A percentile compares a stretch with the other conserved stretches of the same genome.
Evolutionary conservation across 2,329 filamentous ascomycete genomes (phyloP).

Genomic region (Pezicula radicicola): DNA sequence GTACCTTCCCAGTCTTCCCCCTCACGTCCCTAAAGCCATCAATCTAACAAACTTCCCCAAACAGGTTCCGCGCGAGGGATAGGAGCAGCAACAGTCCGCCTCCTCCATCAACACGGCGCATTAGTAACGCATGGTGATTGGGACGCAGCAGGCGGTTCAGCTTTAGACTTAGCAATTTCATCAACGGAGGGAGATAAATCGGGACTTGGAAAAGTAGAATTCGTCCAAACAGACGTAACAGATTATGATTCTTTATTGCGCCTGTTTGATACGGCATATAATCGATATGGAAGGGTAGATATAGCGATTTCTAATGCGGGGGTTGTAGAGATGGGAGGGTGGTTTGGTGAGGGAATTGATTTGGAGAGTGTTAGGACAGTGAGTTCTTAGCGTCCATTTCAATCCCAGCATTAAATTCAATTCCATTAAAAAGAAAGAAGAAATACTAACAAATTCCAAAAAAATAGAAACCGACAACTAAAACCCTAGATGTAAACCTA

Average conservation of each 20-base stretch:
- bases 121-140: slow-evolving; percentile 51
- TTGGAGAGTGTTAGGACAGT: slow-evolving; percentile 3
- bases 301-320: slow-evolving; percentile 45
- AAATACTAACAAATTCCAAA: neutral
- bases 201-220: slow-evolving; percentile 28
- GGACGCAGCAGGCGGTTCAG: slow-evolving; percentile 4
- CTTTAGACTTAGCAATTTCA: slow-evolving; percentile 34
- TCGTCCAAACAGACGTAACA: slow-evolving; percentile 32
- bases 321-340: slow-evolving; percentile 40
- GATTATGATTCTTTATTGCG: slow-evolving; percentile 43
- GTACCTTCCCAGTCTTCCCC: slow-evolving; percentile 20
- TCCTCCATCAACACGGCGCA: slow-evolving; percentile 51
- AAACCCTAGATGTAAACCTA: slow-evolving; percentile 13
- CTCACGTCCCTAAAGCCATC: neutral
- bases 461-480: slow-evolving; percentile 46
- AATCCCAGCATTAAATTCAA: too few species aligned
- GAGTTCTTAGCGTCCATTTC: neutral
- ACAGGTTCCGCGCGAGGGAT: slow-evolving; percentile 56
- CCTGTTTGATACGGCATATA: slow-evolving; percentile 47
- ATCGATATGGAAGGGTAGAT: slow-evolving; percentile 18
- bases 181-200: slow-evolving; percentile 28
- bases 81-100: slow-evolving; percentile 49
- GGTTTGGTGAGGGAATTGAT: slow-evolving; percentile 5
- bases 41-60: neutral
- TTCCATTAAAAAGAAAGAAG: too few species aligned